These are phyloP conservation scores for Isoetes taiwanensis DNA, from an alignment of 75 land plant genomes.

Conservation along the genomic window DNA sequence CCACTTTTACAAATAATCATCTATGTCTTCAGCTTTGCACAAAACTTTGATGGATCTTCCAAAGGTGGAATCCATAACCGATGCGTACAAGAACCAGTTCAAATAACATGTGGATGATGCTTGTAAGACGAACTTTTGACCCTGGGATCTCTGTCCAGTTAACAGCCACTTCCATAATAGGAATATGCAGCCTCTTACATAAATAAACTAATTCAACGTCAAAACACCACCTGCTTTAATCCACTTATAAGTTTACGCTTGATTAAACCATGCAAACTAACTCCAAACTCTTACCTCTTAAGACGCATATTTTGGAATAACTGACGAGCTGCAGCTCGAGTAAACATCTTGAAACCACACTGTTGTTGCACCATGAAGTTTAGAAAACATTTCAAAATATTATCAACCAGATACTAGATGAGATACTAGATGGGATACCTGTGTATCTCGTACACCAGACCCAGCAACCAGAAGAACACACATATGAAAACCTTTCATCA, in stretches of 20 bases:
- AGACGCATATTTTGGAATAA: conserved; percentile 73
- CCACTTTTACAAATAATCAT: too few relatives aligned
- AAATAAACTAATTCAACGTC: conserved; percentile 91
- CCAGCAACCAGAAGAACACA: conserved; percentile 91
- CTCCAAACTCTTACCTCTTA: conserved; percentile 77
- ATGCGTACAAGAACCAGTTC: conserved; percentile 78
- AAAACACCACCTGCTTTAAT: conserved; percentile 99
- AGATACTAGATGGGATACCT: conserved; percentile 32
- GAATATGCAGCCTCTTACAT: conserved; percentile 59
- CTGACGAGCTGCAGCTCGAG: conserved; percentile 77
- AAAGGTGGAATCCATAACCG: conserved; percentile 72
- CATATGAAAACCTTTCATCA: conserved; percentile 96
- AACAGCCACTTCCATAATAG: conserved; percentile 67
- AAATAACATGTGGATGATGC: conserved; percentile 88
- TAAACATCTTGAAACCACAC: conserved; percentile 99
- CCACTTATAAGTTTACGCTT: too few relatives aligned
- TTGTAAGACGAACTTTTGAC: conserved; percentile 77
- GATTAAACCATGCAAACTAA: too few relatives aligned
- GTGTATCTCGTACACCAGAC: conserved; percentile 82
- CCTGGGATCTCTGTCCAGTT: conserved; percentile 97
- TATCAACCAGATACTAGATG: too few relatives aligned
- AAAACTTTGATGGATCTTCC: conserved; percentile 44
- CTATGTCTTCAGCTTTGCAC: conserved; percentile 8
- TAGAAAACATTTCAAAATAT: too few relatives aligned
- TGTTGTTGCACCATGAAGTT: conserved; percentile 21